Evolutionary conservation across 73 alveolate species (phyloP), one percentile per base, ranked within the genome.

Genomic region (Symbiodinium pilosum): DNA sequence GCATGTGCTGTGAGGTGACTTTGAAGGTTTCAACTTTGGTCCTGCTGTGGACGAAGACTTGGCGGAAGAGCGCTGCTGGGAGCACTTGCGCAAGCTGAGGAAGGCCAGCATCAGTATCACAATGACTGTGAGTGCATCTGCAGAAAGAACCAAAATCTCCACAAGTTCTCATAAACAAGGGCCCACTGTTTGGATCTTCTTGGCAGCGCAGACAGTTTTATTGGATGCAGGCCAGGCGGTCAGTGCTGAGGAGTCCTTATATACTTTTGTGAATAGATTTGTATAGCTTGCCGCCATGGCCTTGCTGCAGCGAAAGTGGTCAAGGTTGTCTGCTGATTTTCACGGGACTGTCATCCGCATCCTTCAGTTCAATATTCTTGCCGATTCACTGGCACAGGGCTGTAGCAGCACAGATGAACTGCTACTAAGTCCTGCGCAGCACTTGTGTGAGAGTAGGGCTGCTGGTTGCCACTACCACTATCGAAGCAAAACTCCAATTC

Each of bases 21-120:
- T 42, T 21, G 96, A 91, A 38, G 96, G 96, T 28, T 91, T 91
- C 87, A 91, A 91, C 96, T 81, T 64, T 36, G 96, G 96, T 3
- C 47, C 38, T 8, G 96, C 87, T 3, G 96, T 91, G 81, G 96
- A 91, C 36, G 88, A 91, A 16, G 96, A 91, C 51, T 34, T 91
- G 77, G 87, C 87, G n/a, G 96, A 91, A 42, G 94, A 20, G 41
- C 39, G 38, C 93, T 21, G 71, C 77, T 91, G 96, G 96, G n/a
- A 42, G 16, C 43, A 40, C 47, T 75, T 91, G 87, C 38, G 41
- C 47, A 75, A 43, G 40, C 39, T 91, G 71, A 87, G 69, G 64
- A 51, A 21, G 11, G 95, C 95, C 18, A 43, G 87, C 39, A 38
- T 26, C 26, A 30, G n/a, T n/a, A n/a, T n/a, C n/a, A n/a, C n/a